Percentiles rank a stretch among this genome's conserved stretches.
Conservation (phyloP, 768 basidiomycete species). For the Phylloporus sp. region DNA sequence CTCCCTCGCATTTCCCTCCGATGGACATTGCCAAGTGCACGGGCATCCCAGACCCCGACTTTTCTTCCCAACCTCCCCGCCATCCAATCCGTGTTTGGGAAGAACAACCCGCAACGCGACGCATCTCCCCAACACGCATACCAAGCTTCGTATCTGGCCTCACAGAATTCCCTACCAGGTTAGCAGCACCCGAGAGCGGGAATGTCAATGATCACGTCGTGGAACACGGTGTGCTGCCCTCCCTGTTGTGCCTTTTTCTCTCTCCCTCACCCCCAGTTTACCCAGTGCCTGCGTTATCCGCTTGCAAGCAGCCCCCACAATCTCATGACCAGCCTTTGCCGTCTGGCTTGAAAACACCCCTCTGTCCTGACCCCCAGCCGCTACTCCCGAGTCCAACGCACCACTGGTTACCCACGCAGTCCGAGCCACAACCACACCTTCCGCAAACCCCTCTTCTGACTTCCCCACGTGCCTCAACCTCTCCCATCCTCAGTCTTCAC, state of each 20-base stretch:
- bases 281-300: conserved; percentile 1
- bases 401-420: not conserved
- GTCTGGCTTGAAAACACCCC: not conserved
- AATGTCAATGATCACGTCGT: not conserved
- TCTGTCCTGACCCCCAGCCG: not conserved
- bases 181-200: not conserved
- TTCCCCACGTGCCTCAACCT: not conserved
- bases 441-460: not conserved
- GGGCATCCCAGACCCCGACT: not conserved
- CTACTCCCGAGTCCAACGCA: not conserved
- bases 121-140: conserved; percentile 9
- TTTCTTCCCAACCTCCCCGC: conserved; percentile 3
- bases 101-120: conserved; percentile 12
- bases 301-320: not conserved
- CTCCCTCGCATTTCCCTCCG: not conserved
- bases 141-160: not conserved
- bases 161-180: not conserved
- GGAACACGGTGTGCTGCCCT: conserved; percentile 8
- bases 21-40: not conserved
- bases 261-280: conserved; percentile 4
- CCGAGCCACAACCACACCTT: not conserved
- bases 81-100: conserved; percentile 28
- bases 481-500: conserved; percentile 8
- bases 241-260: not conserved
- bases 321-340: not conserved